Percentiles rank a stretch among this genome's conserved stretches.
phyloP scores from a whole-genome alignment of 768 basidiomycete genomes.

The Lactifluus echinatus region DNA sequence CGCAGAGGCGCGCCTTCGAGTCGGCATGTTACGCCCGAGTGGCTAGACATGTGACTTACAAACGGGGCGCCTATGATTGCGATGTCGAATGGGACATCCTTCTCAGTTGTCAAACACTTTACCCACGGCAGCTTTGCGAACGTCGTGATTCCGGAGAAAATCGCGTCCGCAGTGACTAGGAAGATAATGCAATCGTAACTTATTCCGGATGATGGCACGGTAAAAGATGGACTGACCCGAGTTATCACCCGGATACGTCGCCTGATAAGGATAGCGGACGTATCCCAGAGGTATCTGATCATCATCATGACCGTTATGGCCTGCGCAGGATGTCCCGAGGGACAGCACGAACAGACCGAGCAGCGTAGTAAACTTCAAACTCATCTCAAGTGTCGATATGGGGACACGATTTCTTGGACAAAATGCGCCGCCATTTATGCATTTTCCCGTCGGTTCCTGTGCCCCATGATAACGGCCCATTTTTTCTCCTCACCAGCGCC shows the following conservation, averaged over 20 bases:
- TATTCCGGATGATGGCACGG: not conserved
- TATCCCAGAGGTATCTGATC: conserved; percentile 61
- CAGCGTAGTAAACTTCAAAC: not conserved
- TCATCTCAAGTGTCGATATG: not conserved
- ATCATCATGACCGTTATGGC: conserved; percentile 32
- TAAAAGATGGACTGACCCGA: conserved; percentile 37
- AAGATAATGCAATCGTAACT: not conserved
- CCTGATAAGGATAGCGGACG: conserved; percentile 57
- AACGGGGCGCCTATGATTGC: conserved; percentile 78
- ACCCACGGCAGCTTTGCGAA: conserved; percentile 86
- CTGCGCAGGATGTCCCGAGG: conserved; percentile 20
- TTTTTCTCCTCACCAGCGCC: not conserved
- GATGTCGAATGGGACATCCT: conserved; percentile 57
- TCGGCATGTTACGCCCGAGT: not conserved
- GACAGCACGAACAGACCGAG: conserved; percentile 3
- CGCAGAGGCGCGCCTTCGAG: not conserved
- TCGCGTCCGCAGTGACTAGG: conserved; percentile 63
- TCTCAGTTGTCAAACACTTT: conserved; percentile 62
- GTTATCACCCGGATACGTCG: conserved; percentile 45
- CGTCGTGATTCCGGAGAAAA: conserved; percentile 76
- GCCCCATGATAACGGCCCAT: not conserved
- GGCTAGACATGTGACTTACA: conserved; percentile 30
- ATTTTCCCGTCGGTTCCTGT: not conserved
- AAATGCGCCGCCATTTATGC: conserved; percentile 4
- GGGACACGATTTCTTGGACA: not conserved